Evolutionary conservation across 768 basidiomycete species (phyloP).

Genomic region (Agaricus blazei): DNA sequence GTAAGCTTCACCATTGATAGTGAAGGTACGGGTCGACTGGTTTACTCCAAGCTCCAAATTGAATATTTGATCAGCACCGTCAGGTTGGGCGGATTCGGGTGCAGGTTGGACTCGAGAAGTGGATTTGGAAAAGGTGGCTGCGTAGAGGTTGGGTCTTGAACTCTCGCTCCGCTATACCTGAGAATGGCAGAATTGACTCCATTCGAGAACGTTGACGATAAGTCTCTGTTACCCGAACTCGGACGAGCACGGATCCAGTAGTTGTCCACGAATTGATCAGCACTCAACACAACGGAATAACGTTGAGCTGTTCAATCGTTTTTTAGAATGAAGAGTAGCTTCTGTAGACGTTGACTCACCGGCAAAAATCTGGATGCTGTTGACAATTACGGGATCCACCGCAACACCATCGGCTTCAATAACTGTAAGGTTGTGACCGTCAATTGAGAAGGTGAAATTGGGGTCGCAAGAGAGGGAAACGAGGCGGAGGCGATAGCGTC

Average conservation of each 20-base stretch:
- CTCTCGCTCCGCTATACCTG: slow-evolving; percentile 38
- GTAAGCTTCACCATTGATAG: slow-evolving; percentile 4
- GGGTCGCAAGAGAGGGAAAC: slow-evolving; percentile 41
- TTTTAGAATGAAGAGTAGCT: slow-evolving; percentile 30
- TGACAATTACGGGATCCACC: slow-evolving; percentile 23
- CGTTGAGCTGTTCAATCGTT: slow-evolving; percentile 13
- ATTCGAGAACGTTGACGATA: slow-evolving; percentile 21
- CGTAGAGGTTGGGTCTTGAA: slow-evolving; percentile 31
- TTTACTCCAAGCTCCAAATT: slow-evolving; percentile 27
- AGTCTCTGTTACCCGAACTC: slow-evolving; percentile 13
- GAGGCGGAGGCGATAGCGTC: slow-evolving; percentile 49
- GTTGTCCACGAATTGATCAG: slow-evolving; percentile 37
- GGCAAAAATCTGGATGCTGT: slow-evolving; percentile 35
- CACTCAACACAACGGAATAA: slow-evolving; percentile 40
- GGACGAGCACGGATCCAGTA: slow-evolving; percentile 50
- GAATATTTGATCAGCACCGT: slow-evolving; percentile 37
- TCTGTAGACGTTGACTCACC: slow-evolving; percentile 36
- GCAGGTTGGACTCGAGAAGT: slow-evolving; percentile 36
- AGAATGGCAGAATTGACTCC: slow-evolving; percentile 44
- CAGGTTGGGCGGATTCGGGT: slow-evolving; percentile 27
- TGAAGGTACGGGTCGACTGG: neutral
- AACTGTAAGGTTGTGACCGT: slow-evolving; percentile 31
- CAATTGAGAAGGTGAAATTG: slow-evolving; percentile 33
- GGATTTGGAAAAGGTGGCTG: slow-evolving; percentile 13
- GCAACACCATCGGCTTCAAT: slow-evolving; percentile 37